Evolutionary conservation across 1,284 basidiomycete genomes (phyloP).

Genomic region (Malassezia obtusa): DNA sequence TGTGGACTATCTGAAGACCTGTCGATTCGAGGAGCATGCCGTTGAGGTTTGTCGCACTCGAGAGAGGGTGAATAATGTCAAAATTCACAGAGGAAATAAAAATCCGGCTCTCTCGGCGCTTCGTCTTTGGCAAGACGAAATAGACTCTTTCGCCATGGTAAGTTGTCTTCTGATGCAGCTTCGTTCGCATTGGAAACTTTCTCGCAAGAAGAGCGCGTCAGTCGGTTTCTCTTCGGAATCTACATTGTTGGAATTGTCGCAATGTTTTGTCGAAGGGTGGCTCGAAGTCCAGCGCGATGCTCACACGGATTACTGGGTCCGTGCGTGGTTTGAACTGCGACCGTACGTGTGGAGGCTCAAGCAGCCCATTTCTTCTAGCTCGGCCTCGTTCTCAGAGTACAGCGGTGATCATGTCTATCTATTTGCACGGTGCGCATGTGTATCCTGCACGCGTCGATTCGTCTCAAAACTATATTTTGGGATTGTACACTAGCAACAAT

Average conservation of each 20-base stretch:
- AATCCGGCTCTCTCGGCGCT: too few species aligned
- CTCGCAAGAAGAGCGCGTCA: background rate
- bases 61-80: too few species aligned
- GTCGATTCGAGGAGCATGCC: background rate
- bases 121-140: background rate
- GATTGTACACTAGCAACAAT: constrained; percentile 7
- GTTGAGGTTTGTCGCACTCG: background rate
- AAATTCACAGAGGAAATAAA: too few species aligned
- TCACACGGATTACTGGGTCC: background rate
- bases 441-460: background rate
- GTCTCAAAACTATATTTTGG: background rate
- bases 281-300: constrained; percentile 1
- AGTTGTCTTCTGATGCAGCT: background rate
- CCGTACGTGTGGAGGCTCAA: background rate
- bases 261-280: background rate
- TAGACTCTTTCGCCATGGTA: background rate
- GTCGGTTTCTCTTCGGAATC: background rate
- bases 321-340: constrained; percentile 4
- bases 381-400: background rate
- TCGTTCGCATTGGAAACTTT: background rate
- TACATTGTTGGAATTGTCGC: background rate
- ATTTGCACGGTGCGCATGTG: constrained; percentile 3
- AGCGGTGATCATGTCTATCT: background rate
- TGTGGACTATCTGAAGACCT: background rate
- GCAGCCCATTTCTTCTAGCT: constrained; percentile 3